Base-by-base conservation (phyloP, 306 rosid species). In the Cicer cuneatum region DNA sequence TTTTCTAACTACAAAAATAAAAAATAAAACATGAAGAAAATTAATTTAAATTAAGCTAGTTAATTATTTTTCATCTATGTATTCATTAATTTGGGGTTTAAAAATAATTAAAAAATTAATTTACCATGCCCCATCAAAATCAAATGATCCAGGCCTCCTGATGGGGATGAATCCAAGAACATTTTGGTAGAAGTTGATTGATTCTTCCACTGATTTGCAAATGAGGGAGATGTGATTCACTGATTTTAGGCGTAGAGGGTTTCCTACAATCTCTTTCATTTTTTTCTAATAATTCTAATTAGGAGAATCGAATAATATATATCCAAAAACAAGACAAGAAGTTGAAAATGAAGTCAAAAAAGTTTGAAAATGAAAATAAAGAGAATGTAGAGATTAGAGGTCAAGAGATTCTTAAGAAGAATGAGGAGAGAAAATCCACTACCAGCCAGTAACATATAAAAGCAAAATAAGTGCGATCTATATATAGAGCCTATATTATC, bases 41-140 rank as follows among this genome's bases (percentile, higher is more conserved):
- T 2, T 4, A 21, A 56, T 21, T 56, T 56, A 21, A 10, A 56
- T 21, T 2, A 56, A 11, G n/a, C 19, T 24, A 24, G 29, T 24
- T 24, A 24, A 3, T n/a, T n/a, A n/a, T n/a, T 24, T 24, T 24
- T 24, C 43, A 39, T 39, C 43, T 39, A 6, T 6, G 6, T 39
- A 6, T 0, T 39, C 2, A 39, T 39, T 39, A 45, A 45, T 45
- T 9, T 45, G 49, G 13, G n/a, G 11, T 45, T 8, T 45, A 10
- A 9, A 66, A 21, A n/a, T n/a, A n/a, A n/a, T n/a, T n/a, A n/a
- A 18, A 5, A 2, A 10, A 40, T 24, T 33, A 38, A 7, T 52
- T 52, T 86, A 93, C 98, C 98, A 94, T 43, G 96, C 97, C 1
- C 98, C 98, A 10, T 88, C 86, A 75, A 94, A 94, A 75, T 90